Evolutionary conservation across 192 early-diverging fungal genomes (phyloP).

Genomic region (Coemansia pectinata): DNA sequence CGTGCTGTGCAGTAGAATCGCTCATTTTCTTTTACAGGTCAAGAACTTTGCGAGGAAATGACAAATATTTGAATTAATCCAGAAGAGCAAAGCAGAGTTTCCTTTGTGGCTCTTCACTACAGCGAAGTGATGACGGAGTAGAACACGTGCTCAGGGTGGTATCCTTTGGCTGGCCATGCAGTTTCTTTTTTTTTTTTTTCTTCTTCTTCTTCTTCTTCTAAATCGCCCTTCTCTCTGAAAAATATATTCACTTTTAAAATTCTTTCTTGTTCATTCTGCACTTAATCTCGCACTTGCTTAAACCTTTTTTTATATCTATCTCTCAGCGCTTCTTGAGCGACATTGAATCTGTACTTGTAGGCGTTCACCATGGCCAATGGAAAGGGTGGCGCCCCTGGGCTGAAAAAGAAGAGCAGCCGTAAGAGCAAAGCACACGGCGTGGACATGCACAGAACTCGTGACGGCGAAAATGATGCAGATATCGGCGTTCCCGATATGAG

Average conservation of each 20-base stretch:
- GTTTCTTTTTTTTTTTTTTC: neutral
- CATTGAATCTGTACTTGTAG: neutral
- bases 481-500: neutral
- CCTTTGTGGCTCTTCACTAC: too few species aligned
- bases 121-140: neutral
- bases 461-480: neutral
- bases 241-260: neutral
- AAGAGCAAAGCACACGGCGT: constrained; percentile 19
- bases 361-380: constrained; percentile 29
- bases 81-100: too few species aligned
- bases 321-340: neutral
- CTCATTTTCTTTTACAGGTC: constrained; percentile 16
- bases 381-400: constrained; percentile 17
- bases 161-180: neutral
- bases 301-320: neutral
- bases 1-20: constrained; percentile 42
- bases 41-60: neutral
- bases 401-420: constrained; percentile 15
- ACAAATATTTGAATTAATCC: too few species aligned
- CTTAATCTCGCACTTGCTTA: neutral
- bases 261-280: neutral
- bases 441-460: neutral
- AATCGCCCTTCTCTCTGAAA: neutral
- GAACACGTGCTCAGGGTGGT: neutral
- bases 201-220: too few species aligned